Evolutionary conservation across 2,329 filamentous ascomycete genomes (phyloP), one percentile per base, ranked within the genome.

Genomic region (Fusarium sp.): DNA sequence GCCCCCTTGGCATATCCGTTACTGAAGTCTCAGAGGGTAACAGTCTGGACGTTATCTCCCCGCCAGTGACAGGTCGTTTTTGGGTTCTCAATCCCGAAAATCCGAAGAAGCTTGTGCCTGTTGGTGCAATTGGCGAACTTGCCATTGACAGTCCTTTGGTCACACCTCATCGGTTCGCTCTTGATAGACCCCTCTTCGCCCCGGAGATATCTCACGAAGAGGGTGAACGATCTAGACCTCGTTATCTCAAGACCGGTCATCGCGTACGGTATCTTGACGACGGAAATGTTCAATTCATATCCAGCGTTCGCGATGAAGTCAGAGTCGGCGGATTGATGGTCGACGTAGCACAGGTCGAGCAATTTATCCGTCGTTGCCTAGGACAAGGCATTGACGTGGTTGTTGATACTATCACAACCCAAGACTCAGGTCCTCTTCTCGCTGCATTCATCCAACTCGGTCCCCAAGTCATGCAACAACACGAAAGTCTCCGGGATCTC

Each of bases 81-180:
- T 83, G 84, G 80, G 80, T 87, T 15, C 82, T 86, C n/a, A 84
- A 84, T 48, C 81, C 83, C 0, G 81, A 86, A 5, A 82, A 87
- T 53, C 79, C 80, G 30, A 81, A 81, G 63, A 82, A 80, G 33
- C 79, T 86, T 37, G 81, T 86, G 77, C 86, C 85, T 0, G 75
- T 86, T 14, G 87, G 87, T 2, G 81, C 83, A 1, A 77, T 87
- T 1, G 86, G 86, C 1, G 88, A 90, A 71, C 78, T 90, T 3
- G 81, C 89, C 5, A 84, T 90, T 33, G 87, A 89, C 68, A 87
- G 87, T 0, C 76, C 77, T 1, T 54, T 74, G 6, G 56, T 78
- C 14, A 78, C 76, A 0, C 77, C 77, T 4, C 79, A 81, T 61
- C 76, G 76, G 6, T 79, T 81, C 43, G 57, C 74, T 1, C 71